Evolutionary conservation across 805 yeast genomes (phyloP), one percentile per base, ranked within the genome.

Genomic region (Peterozyma toletana): DNA sequence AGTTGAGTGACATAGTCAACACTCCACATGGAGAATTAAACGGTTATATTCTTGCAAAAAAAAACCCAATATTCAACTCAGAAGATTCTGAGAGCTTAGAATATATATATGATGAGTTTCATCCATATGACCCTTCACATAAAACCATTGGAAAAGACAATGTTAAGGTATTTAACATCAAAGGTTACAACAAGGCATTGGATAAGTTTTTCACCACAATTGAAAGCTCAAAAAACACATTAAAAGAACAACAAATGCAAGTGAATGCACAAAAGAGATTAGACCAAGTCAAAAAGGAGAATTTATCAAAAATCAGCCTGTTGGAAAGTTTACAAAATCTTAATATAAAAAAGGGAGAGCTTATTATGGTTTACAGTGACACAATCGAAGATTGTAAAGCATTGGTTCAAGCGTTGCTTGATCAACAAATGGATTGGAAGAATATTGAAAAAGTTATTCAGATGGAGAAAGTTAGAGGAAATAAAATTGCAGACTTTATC

Each of bases 401-500:
- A 7, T 81, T 85, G 2, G 85, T 91, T 4, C 83, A 81, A 46
- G 65, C 68, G 1, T 63, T 88, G 43, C 49, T 89, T 4, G 80
- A 83, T 44, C 93, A 86, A 56, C 90, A 86, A 50, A 86, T 88
- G 87, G 97, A 91, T 58, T 91, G 99, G 99, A 75, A 77, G 37
- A 83, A 87, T 48, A 90, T 90, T 49, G 96, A 85, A 57, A 78
- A 80, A 49, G 63, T 84, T 45, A 80, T 91, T 41, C 65, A 73
- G 39, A 70, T 79, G 41, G 96, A 91, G 55, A 81, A 86, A 52
- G 61, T 67, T 1, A 75, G 81, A 52, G 81, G 83, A 1, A 86
- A 82, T 52, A 60, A 65, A 5, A 67, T 80, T 44, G 96, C 96
- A 0, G 63, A 67, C 33, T 53, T 69, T 45, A 83, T 90, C 43